phyloP scores from a whole-genome alignment of 2,329 filamentous ascomycete species.

The Zymoseptoria pseudotritici region DNA sequence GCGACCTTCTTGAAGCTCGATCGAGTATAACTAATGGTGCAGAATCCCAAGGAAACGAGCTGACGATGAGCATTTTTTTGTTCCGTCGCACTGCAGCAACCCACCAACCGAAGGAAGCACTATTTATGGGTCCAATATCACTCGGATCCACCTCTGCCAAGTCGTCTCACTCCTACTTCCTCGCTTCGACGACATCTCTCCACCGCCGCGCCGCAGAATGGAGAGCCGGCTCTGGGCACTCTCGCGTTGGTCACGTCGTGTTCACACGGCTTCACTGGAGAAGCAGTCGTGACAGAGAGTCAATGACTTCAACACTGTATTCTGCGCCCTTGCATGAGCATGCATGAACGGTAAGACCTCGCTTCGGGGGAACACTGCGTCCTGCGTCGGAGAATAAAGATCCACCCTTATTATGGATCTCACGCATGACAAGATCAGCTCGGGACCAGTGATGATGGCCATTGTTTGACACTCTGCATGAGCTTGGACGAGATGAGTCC shows the following conservation, averaged over 20 bases:
- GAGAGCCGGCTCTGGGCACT: conserved; percentile 13
- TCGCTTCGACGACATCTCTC: not conserved
- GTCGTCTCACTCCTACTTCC: not conserved
- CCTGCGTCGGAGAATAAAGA: not conserved
- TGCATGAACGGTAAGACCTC: not conserved
- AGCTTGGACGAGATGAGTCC: not conserved
- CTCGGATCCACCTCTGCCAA: not conserved
- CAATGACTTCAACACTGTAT: not conserved
- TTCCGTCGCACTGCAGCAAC: not conserved
- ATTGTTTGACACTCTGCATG: not conserved
- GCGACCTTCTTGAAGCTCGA: too few species aligned
- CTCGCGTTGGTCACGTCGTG: not conserved
- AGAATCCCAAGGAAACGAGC: not conserved
- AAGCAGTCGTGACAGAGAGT: not conserved
- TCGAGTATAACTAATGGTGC: too few species aligned
- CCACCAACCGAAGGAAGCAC: not conserved
- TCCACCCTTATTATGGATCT: not conserved
- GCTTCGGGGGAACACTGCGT: not conserved
- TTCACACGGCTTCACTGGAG: not conserved
- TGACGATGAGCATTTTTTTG: not conserved
- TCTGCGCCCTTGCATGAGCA: not conserved
- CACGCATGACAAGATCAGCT: not conserved
- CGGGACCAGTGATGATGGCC: not conserved
- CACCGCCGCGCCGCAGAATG: conserved; percentile 12
- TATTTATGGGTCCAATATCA: not conserved